Evolutionary conservation across 2,329 filamentous ascomycete genomes (phyloP), one percentile per base, ranked within the genome.

Genomic region (Aspergillus awamori): DNA sequence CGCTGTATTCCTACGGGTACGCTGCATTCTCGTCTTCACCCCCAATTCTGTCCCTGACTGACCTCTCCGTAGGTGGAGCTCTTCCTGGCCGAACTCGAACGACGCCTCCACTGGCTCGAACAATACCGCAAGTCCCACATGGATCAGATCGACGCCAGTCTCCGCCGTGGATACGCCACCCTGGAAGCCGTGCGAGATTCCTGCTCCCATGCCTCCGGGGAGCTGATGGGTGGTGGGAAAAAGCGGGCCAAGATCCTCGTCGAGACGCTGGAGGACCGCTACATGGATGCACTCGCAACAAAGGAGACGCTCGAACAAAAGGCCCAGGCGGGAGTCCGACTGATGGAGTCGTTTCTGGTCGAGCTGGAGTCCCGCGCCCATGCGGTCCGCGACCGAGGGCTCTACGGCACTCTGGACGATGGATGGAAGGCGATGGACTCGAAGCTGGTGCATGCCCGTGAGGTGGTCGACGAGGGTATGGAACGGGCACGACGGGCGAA

Each of bases 291-390:
- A 1, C 79, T 99, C 65, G 89, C 86, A 15, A 91, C 90, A 2
- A 92, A 93, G 65, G 93, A 92, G 72, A 93, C 92, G 0, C 79
- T 98, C 69, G 92, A 95, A 71, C 93, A 97, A 69, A 98, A 98
- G 80, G 93, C 94, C 3, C 87, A 91, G 63, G 89, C 94, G 38
- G 92, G 93, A 5, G 89, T 99, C 65, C 89, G 91, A 62, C 80
- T 98, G 64, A 89, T 98, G 73, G 94, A 98, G 72, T 84, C 81
- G 39, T 93, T 96, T 79, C 82, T 99, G 22, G 85, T 87, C 22
- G 94, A 98, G 54, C 90, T 97, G 66, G 95, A 99, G 79, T 81
- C 84, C 10, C 86, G 91, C 57, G 92, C 92, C 10, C 87, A 93
- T 74, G 92, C 93, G 67, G 82, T 97, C 64, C 86, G 89, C 49